Base-by-base conservation (phyloP, 805 yeast species). In the Lipomyces kockii region DNA sequence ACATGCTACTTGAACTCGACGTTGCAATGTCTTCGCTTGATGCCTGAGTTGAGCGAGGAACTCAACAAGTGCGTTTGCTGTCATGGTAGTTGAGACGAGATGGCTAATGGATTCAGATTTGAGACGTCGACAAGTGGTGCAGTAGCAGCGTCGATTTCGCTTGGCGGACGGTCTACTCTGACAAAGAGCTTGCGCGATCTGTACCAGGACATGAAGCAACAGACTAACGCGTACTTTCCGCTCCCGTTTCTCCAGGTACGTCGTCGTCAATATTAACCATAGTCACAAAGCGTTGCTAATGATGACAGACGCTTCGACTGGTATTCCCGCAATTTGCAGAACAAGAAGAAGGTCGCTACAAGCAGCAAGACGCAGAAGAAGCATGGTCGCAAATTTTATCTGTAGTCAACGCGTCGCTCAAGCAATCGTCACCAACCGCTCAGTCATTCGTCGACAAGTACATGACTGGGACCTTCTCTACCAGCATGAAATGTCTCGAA, bases 321-420 rank as follows among this genome's bases (percentile, higher is more conserved):
- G 80, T 82, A 20, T 90, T 86, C 76, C 98, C 98, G 1, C 98
- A 95, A 79, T 95, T 95, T 79, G 90, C 89, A 55, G 98, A 94
- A 77, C 85, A 87, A 68, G 78, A 75, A 59, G 79, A 81, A 55
- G 98, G 98, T 0, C 80, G 84, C 65, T 90, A 85, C 76, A 92
- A 91, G 78, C 99, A 95, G 80, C 99, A 95, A 80, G 99, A 95
- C 81, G 99, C 99, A 0, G 99, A 95, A 80, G 99, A 95, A 78
- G 90, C 94, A 20, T 92, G 87, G 80, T 89, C 97, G 7, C 94
- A 90, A 77, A 83, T 95, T 61, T 79, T 93, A 70, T 80, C 81
- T 46, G 79, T 64, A 4, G 57, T 65, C 27, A 69, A 69, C 54
- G 69, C 59, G 56, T 63, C 60, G 61, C 64, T 61, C 64, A 64